Evolutionary conservation across 1,284 basidiomycete species (phyloP).

Genomic region (Moesziomyces sp.): DNA sequence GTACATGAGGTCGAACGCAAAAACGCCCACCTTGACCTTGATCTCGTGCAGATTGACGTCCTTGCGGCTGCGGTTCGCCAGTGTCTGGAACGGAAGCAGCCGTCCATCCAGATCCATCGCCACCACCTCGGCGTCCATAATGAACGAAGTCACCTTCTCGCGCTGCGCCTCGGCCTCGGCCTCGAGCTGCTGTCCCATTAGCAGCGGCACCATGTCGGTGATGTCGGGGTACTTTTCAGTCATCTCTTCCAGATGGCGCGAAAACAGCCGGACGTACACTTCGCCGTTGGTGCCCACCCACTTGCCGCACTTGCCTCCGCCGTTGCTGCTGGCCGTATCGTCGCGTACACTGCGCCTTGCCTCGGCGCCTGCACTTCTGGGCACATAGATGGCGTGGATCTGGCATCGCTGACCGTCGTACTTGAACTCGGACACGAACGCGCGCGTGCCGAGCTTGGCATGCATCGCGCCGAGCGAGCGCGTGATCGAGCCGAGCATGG

Average conservation of each 20-base stretch:
- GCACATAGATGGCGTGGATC: conserved; percentile 74
- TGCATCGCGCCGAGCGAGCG: conserved; percentile 87
- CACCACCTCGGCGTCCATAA: conserved; percentile 81
- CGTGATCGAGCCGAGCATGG: conserved; percentile 73
- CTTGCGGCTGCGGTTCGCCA: conserved; percentile 57
- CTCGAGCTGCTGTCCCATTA: conserved; percentile 48
- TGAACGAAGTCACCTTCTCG: conserved; percentile 73
- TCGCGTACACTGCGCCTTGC: conserved; percentile 36
- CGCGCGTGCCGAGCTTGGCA: conserved; percentile 72
- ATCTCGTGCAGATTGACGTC: conserved; percentile 61
- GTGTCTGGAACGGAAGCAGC: conserved; percentile 64
- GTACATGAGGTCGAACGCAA: conserved; percentile 63
- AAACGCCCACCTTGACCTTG: conserved; percentile 65
- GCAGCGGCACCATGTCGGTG: conserved; percentile 70
- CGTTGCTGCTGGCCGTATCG: conserved; percentile 8
- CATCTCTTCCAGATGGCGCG: conserved; percentile 91
- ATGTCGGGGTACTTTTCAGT: conserved; percentile 90
- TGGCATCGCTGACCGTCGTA: conserved; percentile 89
- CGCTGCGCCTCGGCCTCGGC: conserved; percentile 7
- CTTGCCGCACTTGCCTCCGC: conserved; percentile 42
- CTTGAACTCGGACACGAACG: conserved; percentile 74
- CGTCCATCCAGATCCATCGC: conserved; percentile 54
- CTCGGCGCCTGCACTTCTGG: conserved; percentile 32
- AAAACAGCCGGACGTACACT: conserved; percentile 79
- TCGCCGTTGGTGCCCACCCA: conserved; percentile 56